Conservation (phyloP, 495 filamentous ascomycete species). For the Diplogelasinospora grovesii region DNA sequence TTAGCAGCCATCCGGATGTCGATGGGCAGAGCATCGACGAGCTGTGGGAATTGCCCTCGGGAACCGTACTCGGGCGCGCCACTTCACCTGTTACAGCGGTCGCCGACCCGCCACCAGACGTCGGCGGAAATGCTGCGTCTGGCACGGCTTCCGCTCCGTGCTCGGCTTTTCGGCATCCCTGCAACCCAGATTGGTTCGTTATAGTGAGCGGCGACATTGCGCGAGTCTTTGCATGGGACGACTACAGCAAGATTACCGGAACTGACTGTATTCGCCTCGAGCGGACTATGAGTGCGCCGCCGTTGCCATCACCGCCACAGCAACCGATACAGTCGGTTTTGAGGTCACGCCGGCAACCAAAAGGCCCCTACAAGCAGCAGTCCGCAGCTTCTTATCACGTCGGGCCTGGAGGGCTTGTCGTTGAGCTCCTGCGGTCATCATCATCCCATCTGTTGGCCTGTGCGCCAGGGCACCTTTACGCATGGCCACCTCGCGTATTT, state of each 20-base stretch:
- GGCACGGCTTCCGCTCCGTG: background rate
- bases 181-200: slow-evolving; percentile 11
- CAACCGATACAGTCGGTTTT: too few relatives aligned
- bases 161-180: slow-evolving; percentile 11
- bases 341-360: too few relatives aligned
- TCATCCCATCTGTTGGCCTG: background rate
- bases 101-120: background rate
- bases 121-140: background rate
- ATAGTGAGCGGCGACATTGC: slow-evolving; percentile 6
- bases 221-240: slow-evolving; percentile 16
- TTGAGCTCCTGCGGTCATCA: slow-evolving; percentile 6
- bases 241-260: slow-evolving; percentile 12
- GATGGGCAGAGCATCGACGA: slow-evolving; percentile 9
- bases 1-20: too few relatives aligned
- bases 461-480: background rate
- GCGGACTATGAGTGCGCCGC: too few relatives aligned
- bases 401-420: slow-evolving; percentile 3
- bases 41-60: slow-evolving; percentile 17
- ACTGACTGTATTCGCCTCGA: too few relatives aligned
- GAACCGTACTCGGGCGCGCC: slow-evolving; percentile 2
- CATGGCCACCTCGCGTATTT: slow-evolving; percentile 11
- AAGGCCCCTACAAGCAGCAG: background rate
- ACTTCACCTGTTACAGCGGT: slow-evolving; percentile 1
- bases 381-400: slow-evolving; percentile 7
- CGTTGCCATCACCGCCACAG: too few relatives aligned